Evolutionary conservation across 345 rosid species (phyloP).

Genomic region (Melastoma malabathricum): DNA sequence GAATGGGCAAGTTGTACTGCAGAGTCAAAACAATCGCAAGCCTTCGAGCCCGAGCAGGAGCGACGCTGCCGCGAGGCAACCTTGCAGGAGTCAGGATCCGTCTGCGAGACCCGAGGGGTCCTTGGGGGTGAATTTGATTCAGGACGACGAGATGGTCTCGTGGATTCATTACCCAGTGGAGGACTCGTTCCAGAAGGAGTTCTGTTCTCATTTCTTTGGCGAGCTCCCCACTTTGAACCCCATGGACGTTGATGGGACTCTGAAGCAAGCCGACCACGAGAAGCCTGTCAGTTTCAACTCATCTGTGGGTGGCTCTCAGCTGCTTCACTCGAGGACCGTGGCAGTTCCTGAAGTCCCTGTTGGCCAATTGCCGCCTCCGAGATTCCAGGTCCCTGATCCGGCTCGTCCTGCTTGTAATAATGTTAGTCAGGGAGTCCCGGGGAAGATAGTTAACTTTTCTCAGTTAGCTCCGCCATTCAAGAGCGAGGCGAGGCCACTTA

Average conservation of each 20-base stretch:
- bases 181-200: conserved; percentile 41
- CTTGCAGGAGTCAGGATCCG: conserved; percentile 10
- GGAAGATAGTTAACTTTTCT: conserved; percentile 16
- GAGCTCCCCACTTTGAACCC: conserved; percentile 18
- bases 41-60: conserved; percentile 10
- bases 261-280: conserved; percentile 13
- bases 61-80: conserved; percentile 6
- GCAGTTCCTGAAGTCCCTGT: conserved; percentile 11
- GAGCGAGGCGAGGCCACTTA: conserved; percentile 7
- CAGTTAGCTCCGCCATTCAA: conserved; percentile 9
- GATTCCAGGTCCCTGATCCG: conserved; percentile 16
- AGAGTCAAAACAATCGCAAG: conserved; percentile 40
- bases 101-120: conserved; percentile 12
- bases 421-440: conserved; percentile 8
- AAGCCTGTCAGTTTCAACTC: conserved; percentile 9
- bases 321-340: conserved; percentile 8
- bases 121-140: conserved; percentile 23
- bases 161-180: conserved; percentile 55
- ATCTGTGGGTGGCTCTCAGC: conserved; percentile 1
- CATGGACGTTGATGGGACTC: conserved; percentile 14
- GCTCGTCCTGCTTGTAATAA: conserved; percentile 7
- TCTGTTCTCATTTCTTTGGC: conserved; percentile 37
- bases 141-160: conserved; percentile 48
- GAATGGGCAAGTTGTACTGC: conserved; percentile 51
- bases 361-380: conserved; percentile 33